phyloP scores from a whole-genome alignment of 192 early-diverging fungal genomes.

The Entomortierella chlamydospora region DNA sequence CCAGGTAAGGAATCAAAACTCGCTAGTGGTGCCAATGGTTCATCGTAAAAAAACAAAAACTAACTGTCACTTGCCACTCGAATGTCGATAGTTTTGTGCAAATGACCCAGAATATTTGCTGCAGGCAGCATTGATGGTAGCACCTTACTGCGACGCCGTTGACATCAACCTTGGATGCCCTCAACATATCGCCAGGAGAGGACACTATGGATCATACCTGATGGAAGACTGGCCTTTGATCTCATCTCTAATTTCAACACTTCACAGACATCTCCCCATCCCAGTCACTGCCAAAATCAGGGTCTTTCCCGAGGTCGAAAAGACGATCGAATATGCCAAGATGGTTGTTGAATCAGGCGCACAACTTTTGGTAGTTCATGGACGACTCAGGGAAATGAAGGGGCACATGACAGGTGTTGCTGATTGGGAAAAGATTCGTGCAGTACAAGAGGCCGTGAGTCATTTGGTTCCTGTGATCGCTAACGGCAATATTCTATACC shows the following conservation, averaged over 20 bases:
- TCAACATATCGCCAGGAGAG: constrained; percentile 91
- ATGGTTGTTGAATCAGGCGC: constrained; percentile 94
- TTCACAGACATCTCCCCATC: constrained; percentile 83
- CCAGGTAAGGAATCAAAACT: constrained; percentile 64
- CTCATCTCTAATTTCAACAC: constrained; percentile 59
- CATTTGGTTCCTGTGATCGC: constrained; percentile 88
- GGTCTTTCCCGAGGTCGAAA: constrained; percentile 87
- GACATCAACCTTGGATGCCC: constrained; percentile 98
- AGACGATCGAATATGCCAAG: constrained; percentile 93
- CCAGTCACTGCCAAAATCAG: constrained; percentile 98
- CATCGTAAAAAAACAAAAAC: too few species aligned
- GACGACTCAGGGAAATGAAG: constrained; percentile 94
- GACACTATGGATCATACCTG: constrained; percentile 93
- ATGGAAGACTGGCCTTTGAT: constrained; percentile 96
- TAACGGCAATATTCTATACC: constrained; percentile 97
- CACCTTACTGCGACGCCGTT: constrained; percentile 89
- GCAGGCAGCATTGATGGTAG: constrained; percentile 84
- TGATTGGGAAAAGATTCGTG: constrained; percentile 93
- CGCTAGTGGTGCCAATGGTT: too few species aligned
- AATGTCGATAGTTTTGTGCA: constrained; percentile 86
- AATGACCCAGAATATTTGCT: constrained; percentile 92
- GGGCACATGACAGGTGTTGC: constrained; percentile 96
- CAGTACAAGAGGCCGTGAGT: constrained; percentile 82
- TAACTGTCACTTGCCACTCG: too few species aligned
- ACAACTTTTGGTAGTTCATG: constrained; percentile 93